Percentiles rank a stretch among this genome's conserved stretches.
phyloP scores from a whole-genome alignment of 345 rosid genomes.

The Sisymbrium irio region DNA sequence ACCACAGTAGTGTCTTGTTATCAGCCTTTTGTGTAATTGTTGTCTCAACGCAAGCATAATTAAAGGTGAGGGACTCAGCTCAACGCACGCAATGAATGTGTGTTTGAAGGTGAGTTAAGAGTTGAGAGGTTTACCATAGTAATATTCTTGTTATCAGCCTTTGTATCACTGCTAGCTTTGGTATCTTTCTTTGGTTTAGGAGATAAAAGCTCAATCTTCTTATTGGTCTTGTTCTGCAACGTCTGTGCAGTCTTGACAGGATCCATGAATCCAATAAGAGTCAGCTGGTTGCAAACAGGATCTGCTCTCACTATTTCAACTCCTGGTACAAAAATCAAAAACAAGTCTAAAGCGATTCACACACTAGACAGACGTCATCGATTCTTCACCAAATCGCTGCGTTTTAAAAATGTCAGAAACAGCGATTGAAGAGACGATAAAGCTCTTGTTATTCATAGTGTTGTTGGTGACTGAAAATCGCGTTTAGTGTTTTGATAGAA shows the following conservation, averaged over 20 bases:
- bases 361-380: no score
- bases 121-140: background rate
- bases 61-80: no score
- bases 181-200: conserved; percentile 68
- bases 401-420: no score
- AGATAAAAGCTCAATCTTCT: conserved; percentile 69
- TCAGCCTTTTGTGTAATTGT: background rate
- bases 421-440: no score
- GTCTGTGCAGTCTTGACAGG: conserved; percentile 49
- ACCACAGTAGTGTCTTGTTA: conserved; percentile 33
- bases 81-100: background rate
- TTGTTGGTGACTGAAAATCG: no score
- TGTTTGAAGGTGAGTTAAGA: background rate
- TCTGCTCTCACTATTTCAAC: conserved; percentile 57
- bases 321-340: conserved; percentile 24
- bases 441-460: no score
- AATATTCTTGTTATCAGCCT: conserved; percentile 28
- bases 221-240: conserved; percentile 49
- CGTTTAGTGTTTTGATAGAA: no score
- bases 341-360: no score
- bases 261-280: conserved; percentile 65
- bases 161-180: conserved; percentile 23
- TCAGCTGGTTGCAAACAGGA: conserved; percentile 48
- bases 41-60: no score
- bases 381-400: no score